Evolutionary conservation across 148 eudicot genomes (phyloP).

Genomic region (Chenopodium berlandieri): DNA sequence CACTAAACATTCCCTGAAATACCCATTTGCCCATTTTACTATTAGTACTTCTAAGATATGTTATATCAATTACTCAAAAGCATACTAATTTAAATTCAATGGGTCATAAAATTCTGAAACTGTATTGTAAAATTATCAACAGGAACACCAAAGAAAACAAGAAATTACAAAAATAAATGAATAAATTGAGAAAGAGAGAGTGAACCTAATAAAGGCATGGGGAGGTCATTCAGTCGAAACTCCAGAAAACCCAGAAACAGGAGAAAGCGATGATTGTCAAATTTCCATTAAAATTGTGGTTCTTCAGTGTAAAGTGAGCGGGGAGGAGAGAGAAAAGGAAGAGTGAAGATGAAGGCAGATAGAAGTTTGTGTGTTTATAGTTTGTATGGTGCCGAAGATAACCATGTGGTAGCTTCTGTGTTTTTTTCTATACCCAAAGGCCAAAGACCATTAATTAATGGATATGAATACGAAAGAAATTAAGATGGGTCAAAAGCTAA

Average conservation of each 20-base stretch:
- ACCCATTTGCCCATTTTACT: background rate
- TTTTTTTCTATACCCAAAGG: too few relatives aligned
- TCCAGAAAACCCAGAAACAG: conserved; percentile 25
- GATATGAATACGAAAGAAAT: background rate
- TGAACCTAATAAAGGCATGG: conserved; percentile 88
- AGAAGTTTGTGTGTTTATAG: conserved; percentile 1
- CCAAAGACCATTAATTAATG: background rate
- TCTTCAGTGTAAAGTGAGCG: background rate
- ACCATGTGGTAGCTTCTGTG: conserved; percentile 18
- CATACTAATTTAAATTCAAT: background rate
- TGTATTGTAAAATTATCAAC: background rate
- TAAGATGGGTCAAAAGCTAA: background rate
- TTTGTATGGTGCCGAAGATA: conserved; percentile 30
- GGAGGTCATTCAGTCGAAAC: conserved; percentile 60
- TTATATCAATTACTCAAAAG: background rate
- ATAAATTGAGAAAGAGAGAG: conserved; percentile 15
- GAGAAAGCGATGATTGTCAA: conserved; percentile 3
- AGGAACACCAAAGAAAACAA: background rate
- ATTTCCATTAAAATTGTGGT: conserved; percentile 4
- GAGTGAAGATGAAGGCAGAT: conserved; percentile 1
- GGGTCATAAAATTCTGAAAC: background rate
- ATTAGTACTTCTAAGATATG: background rate
- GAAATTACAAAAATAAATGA: conserved; percentile 4
- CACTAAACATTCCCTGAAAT: background rate
- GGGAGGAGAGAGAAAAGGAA: background rate